phyloP scores from a whole-genome alignment of 1,284 basidiomycete species.

The Cystobasidium sp. region DNA sequence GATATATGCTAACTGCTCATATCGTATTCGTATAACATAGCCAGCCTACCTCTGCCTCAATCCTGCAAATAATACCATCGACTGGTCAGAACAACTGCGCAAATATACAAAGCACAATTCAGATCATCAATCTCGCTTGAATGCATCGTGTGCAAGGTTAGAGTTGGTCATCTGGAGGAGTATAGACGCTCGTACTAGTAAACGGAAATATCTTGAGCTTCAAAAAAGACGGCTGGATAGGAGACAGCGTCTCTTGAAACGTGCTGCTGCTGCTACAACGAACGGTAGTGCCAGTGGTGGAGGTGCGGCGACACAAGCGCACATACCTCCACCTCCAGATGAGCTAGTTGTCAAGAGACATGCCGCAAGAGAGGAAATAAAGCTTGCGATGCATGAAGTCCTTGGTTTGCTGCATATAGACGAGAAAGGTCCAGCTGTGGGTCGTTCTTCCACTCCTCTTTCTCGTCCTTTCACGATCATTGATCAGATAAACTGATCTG shows the following conservation, averaged over 20 bases:
- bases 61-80: constrained; percentile 21
- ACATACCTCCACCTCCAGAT: constrained; percentile 21
- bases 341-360: constrained; percentile 9
- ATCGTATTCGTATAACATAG: background rate
- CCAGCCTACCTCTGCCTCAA: constrained; percentile 30
- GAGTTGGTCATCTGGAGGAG: constrained; percentile 33
- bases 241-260: constrained; percentile 12
- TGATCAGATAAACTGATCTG: background rate
- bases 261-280: background rate
- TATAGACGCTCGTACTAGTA: constrained; percentile 18
- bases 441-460: background rate
- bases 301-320: background rate
- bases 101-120: constrained; percentile 57
- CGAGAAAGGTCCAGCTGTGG: constrained; percentile 10
- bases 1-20: background rate
- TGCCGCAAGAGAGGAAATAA: constrained; percentile 3
- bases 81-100: constrained; percentile 56
- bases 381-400: constrained; percentile 16
- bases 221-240: constrained; percentile 19
- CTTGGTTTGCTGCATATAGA: background rate
- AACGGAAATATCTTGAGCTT: constrained; percentile 10
- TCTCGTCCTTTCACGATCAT: background rate
- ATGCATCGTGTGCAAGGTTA: constrained; percentile 24
- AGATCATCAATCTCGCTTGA: constrained; percentile 32
- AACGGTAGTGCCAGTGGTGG: background rate